phyloP scores from a whole-genome alignment of 306 rosid genomes.

The Lathyrus oleraceus region DNA sequence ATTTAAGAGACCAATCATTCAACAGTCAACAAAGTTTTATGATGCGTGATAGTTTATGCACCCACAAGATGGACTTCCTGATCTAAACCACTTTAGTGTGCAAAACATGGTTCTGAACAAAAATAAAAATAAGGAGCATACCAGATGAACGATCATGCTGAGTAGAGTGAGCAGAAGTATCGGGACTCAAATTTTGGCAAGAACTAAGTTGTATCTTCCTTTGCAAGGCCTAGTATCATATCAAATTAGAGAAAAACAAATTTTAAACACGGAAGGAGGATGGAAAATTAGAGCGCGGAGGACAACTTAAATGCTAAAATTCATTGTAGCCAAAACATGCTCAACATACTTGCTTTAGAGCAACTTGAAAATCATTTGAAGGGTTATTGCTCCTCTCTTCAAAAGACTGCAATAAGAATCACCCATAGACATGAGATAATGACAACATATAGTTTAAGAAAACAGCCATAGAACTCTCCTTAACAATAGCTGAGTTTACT shows the following conservation, averaged over 20 bases:
- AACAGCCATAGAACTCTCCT: conserved; percentile 24
- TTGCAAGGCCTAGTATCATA: conserved; percentile 50
- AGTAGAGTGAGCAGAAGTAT: conserved; percentile 36
- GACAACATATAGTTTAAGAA: not conserved
- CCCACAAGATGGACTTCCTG: conserved; percentile 6
- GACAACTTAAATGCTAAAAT: conserved; percentile 30
- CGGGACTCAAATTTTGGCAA: conserved; percentile 38
- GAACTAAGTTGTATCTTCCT: conserved; percentile 44
- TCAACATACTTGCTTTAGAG: conserved; percentile 55
- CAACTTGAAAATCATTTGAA: conserved; percentile 60
- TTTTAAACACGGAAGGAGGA: not conserved
- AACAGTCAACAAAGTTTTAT: not conserved
- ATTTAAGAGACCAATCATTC: conserved; percentile 13
- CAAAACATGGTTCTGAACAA: conserved; percentile 22
- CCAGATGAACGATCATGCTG: conserved; percentile 52
- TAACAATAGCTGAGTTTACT: conserved; percentile 7
- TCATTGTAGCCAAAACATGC: conserved; percentile 19
- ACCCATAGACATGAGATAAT: conserved; percentile 24
- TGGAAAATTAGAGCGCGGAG: not conserved
- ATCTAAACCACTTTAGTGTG: not conserved
- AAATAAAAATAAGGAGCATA: conserved; percentile 35
- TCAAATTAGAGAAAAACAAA: conserved; percentile 16
- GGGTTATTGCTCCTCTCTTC: conserved; percentile 62
- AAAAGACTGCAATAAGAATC: conserved; percentile 48
- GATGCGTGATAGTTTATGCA: conserved; percentile 12